Evolutionary conservation across 345 rosid species (phyloP).

Genomic region (Linum trigynum): DNA sequence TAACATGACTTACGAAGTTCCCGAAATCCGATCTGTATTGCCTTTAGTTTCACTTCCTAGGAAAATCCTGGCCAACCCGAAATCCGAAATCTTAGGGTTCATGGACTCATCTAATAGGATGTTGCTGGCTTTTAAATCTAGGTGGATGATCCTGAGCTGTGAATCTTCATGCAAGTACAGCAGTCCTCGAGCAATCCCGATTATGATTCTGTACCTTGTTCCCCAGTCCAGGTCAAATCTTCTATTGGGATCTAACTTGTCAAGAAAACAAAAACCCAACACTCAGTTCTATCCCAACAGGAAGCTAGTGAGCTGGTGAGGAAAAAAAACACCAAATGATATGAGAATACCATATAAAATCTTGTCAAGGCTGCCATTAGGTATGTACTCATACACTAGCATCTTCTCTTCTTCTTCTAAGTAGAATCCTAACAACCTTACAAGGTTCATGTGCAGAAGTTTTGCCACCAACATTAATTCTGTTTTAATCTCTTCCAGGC

Average conservation of each 20-base stretch:
- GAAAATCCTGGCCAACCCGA: constrained; percentile 28
- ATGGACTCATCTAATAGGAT: constrained; percentile 21
- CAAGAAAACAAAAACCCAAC: neutral
- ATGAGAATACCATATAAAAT: constrained; percentile 26
- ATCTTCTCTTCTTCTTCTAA: constrained; percentile 31
- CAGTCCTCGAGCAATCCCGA: constrained; percentile 20
- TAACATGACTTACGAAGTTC: constrained; percentile 27
- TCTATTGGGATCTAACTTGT: constrained; percentile 10
- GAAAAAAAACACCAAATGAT: neutral
- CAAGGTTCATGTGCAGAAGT: constrained; percentile 36
- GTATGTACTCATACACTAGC: constrained; percentile 37
- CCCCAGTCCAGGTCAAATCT: constrained; percentile 16
- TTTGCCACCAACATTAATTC: constrained; percentile 32
- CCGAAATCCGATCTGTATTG: constrained; percentile 17
- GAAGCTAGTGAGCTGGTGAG: neutral
- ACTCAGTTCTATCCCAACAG: neutral
- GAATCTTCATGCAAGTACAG: constrained; percentile 26
- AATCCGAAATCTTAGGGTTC: constrained; percentile 28
- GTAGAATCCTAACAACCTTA: constrained; percentile 35
- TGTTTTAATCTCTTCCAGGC: constrained; percentile 30
- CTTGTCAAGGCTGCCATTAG: constrained; percentile 37
- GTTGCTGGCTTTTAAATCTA: constrained; percentile 26
- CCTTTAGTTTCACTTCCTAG: constrained; percentile 23
- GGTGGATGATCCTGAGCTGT: constrained; percentile 20
- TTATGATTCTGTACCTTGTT: constrained; percentile 17